Conservation (phyloP, 805 yeast species). For the Torulaspora microellipsoides region DNA sequence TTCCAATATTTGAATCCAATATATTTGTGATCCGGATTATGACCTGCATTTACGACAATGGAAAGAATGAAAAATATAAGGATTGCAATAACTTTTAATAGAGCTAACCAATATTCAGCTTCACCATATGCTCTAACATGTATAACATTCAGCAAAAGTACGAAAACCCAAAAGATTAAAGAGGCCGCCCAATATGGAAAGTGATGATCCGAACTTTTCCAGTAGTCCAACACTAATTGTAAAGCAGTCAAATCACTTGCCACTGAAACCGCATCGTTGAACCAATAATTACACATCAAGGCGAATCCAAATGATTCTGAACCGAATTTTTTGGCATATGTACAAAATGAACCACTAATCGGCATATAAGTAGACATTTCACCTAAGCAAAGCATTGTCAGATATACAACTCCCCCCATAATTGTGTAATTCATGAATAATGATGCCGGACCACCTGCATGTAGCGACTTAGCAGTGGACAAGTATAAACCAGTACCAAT, state of each 20-base stretch:
- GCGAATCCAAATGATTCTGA: constrained; percentile 69
- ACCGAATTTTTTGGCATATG: constrained; percentile 54
- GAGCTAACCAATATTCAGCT: constrained; percentile 56
- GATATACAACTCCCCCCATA: constrained; percentile 48
- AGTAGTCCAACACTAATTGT: constrained; percentile 48
- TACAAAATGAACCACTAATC: constrained; percentile 53
- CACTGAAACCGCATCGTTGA: constrained; percentile 58
- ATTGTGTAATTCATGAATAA: constrained; percentile 46
- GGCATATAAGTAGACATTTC: constrained; percentile 56
- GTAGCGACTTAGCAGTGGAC: constrained; percentile 48
- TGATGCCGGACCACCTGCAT: constrained; percentile 50
- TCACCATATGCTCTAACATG: constrained; percentile 58
- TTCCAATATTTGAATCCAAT: constrained; percentile 57
- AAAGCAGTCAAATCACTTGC: constrained; percentile 64
- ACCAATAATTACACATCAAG: constrained; percentile 65
- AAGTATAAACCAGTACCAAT: constrained; percentile 68
- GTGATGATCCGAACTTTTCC: constrained; percentile 35
- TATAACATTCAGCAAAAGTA: constrained; percentile 43
- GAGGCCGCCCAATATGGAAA: constrained; percentile 50
- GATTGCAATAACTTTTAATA: constrained; percentile 53
- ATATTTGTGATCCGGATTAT: constrained; percentile 48
- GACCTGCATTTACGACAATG: constrained; percentile 55
- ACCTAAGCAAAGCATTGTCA: constrained; percentile 51
- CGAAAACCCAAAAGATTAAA: constrained; percentile 49
- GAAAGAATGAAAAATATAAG: constrained; percentile 53